These are phyloP conservation scores for Claviceps fusiformis DNA, from an alignment of 2,329 filamentous ascomycete genomes.

Conservation along the genomic window DNA sequence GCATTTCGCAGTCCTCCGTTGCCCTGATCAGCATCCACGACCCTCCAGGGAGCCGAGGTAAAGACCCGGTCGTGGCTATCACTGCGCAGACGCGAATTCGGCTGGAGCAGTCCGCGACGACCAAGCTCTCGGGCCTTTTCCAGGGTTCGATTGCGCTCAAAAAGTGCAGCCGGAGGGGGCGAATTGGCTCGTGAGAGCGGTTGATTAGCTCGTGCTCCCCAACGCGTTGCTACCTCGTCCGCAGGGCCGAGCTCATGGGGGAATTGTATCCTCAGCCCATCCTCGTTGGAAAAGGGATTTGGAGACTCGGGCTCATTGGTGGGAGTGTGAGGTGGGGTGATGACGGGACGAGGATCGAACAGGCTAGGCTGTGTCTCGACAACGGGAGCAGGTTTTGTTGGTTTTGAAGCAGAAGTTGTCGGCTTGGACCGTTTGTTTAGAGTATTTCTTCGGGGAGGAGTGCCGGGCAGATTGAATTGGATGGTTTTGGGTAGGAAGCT, in stretches of 20 bases:
- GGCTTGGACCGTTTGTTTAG: slow-evolving; percentile 17
- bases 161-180: slow-evolving; percentile 61
- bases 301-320: slow-evolving; percentile 30
- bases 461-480: slow-evolving; percentile 61
- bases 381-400: slow-evolving; percentile 10
- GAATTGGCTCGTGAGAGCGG: slow-evolving; percentile 62
- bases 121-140: slow-evolving; percentile 45
- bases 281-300: slow-evolving; percentile 43
- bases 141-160: slow-evolving; percentile 48
- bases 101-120: slow-evolving; percentile 44
- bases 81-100: slow-evolving; percentile 36
- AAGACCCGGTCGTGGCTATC: slow-evolving; percentile 58
- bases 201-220: slow-evolving; percentile 65
- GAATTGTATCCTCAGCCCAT: slow-evolving; percentile 44
- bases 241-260: slow-evolving; percentile 42
- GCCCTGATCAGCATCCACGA: slow-evolving; percentile 77
- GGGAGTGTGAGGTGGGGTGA: slow-evolving; percentile 43
- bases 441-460: slow-evolving; percentile 26
- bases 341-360: slow-evolving; percentile 33
- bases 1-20: slow-evolving; percentile 89
- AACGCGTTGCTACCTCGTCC: slow-evolving; percentile 62
- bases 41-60: slow-evolving; percentile 65
- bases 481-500: slow-evolving; percentile 90
- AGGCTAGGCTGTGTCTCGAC: slow-evolving; percentile 35
- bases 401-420: slow-evolving; percentile 14